Conservation (phyloP, 78 protist genomes). For the Kipferlia bialata region DNA sequence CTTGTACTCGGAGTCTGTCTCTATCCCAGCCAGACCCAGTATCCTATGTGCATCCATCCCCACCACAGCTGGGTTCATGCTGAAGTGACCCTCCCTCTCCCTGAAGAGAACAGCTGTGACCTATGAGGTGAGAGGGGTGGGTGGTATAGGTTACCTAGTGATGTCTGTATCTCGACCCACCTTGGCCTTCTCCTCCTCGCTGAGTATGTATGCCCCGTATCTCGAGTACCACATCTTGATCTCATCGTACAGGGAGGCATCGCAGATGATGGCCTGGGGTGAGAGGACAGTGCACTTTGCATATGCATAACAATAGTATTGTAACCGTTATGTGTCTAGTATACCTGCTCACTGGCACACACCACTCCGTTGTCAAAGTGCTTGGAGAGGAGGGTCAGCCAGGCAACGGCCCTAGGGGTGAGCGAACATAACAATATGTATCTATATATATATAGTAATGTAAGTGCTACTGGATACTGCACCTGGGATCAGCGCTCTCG, state of each 20-base stretch:
- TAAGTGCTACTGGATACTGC: no score
- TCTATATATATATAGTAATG: no score
- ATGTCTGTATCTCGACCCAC: neutral
- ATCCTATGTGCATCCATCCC: constrained; percentile 27
- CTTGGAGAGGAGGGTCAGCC: constrained; percentile 20
- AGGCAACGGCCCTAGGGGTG: constrained; percentile 14
- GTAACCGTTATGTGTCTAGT: no score
- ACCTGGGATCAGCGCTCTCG: constrained; percentile 27
- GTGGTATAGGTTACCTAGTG: no score
- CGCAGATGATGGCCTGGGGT: constrained; percentile 20
- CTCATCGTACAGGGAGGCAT: constrained; percentile 11
- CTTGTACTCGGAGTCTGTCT: no score
- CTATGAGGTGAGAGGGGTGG: no score
- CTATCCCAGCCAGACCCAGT: constrained; percentile 23
- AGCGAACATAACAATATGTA: no score
- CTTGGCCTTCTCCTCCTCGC: constrained; percentile 3
- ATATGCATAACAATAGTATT: no score
- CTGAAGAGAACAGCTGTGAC: no score
- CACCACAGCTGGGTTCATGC: constrained; percentile 26
- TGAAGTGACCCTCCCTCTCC: no score
- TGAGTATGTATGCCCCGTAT: neutral
- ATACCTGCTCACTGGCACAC: constrained; percentile 45
- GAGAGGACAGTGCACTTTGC: no score
- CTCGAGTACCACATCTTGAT: neutral
- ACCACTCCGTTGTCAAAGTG: constrained; percentile 39